A percentile compares a stretch with the other conserved stretches of the same genome.
phyloP scores from a whole-genome alignment of 805 yeast species.

The Candida khao-thaluensis region DNA sequence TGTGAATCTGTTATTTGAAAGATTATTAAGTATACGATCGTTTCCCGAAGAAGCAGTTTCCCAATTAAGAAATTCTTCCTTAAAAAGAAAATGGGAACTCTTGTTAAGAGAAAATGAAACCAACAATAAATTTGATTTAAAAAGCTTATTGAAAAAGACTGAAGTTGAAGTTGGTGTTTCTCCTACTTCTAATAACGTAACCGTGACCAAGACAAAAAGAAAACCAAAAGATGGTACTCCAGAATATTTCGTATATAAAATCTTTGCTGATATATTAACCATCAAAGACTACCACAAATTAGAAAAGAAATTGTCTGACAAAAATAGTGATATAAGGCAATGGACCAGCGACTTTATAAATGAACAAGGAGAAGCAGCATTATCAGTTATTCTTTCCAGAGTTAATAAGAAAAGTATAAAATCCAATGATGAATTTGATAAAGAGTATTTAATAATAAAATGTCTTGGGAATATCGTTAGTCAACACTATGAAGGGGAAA shows the following conservation, averaged over 20 bases:
- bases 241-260: conserved; percentile 39
- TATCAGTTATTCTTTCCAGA: conserved; percentile 37
- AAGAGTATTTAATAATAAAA: conserved; percentile 36
- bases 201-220: neutral
- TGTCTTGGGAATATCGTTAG: conserved; percentile 37
- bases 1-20: conserved; percentile 41
- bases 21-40: conserved; percentile 35
- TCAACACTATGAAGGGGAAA: conserved; percentile 12
- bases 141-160: conserved; percentile 13
- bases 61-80: conserved; percentile 31
- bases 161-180: neutral
- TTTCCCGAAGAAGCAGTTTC: conserved; percentile 36
- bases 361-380: conserved; percentile 45
- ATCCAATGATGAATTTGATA: conserved; percentile 44
- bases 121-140: conserved; percentile 36
- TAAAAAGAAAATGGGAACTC: conserved; percentile 44
- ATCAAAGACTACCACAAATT: conserved; percentile 34
- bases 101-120: conserved; percentile 40
- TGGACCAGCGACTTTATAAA: conserved; percentile 36
- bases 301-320: conserved; percentile 28
- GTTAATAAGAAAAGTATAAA: conserved; percentile 43
- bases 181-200: neutral
- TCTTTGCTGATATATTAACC: conserved; percentile 33
- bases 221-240: conserved; percentile 40
- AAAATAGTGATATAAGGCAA: conserved; percentile 19